Base-by-base conservation (phyloP, 2,329 filamentous ascomycete species). In the Pseudogymnoascus sp. region DNA sequence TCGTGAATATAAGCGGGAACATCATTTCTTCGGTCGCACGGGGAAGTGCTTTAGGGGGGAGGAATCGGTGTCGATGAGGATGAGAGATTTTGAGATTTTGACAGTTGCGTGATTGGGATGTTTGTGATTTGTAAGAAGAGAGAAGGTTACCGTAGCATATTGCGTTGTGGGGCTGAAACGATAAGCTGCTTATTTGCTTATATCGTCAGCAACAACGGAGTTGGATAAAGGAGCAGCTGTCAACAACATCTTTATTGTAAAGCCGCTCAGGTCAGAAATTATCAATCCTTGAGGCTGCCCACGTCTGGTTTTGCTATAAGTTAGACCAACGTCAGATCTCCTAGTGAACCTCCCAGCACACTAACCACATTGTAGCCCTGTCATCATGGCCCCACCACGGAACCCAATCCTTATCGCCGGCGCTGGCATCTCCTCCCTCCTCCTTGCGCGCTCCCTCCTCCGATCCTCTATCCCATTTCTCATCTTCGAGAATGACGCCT, bases 401-500 rank as follows among this genome's bases (percentile, higher is more conserved):
- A 80, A 76, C 66, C 76, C 76, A 13, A 74, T 78, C 40, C 71
- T 78, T 60, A 78, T 78, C 28, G 73, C 74, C 4, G 76, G 76
- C 26, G 76, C 73, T 0, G 76, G 76, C 15, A 70, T 78, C n/a
- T 71, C 72, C 23, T 75, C 74, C 1, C 71, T 78, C 4, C 67
- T 77, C 1, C 71, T 78, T 4, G 76, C 71, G 4, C 75, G 75
- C 62, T 72, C 73, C 7, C 72, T 78, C 15, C 71, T 67, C 11
- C 69, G 71, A 2, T 69, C 69, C 31, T 67, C 65, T 0, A 77
- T 78, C 21, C 76, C 76, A 2, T 78, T 77, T 67, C 64, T 69
- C 5, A 68, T 78, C 28, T 78, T 74, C 66, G 76, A 78, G 68
- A 75, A 78, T 15, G 79, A 82, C 66, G 72, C 73, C n/a, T 78